A percentile compares a stretch with the other conserved stretches of the same genome.
phyloP scores from a whole-genome alignment of 495 filamentous ascomycete genomes.

The Hypoxylon fragiforme region DNA sequence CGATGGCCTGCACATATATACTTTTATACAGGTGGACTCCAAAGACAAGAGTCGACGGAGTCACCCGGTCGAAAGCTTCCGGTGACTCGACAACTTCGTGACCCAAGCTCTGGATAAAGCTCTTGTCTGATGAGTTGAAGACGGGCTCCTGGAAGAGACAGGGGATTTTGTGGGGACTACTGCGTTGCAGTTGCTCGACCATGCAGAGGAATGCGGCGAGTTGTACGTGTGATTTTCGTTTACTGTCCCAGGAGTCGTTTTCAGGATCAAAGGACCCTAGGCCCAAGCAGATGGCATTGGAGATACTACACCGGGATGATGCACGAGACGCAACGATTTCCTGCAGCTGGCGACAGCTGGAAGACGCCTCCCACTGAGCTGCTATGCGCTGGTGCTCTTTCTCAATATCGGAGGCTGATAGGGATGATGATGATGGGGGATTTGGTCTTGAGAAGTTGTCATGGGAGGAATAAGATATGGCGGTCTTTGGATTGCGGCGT shows the following conservation, averaged over 20 bases:
- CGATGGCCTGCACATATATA: constrained; percentile 44
- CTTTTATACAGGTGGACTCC: constrained; percentile 64
- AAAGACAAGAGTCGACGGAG: constrained; percentile 50
- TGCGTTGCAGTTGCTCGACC: constrained; percentile 43
- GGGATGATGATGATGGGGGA: constrained; percentile 5
- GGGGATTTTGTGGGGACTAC: constrained; percentile 32
- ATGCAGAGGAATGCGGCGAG: constrained; percentile 64
- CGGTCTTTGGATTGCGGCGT: background rate
- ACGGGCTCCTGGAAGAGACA: constrained; percentile 70
- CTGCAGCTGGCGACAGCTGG: constrained; percentile 15
- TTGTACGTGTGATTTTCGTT: constrained; percentile 53
- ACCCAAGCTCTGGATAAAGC: constrained; percentile 56
- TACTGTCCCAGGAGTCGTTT: constrained; percentile 38
- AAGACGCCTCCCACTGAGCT: constrained; percentile 26
- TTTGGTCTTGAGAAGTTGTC: background rate
- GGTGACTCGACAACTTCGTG: constrained; percentile 62
- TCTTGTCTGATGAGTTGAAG: constrained; percentile 64
- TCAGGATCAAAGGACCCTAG: constrained; percentile 49
- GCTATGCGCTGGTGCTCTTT: constrained; percentile 24
- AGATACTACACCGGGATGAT: constrained; percentile 15
- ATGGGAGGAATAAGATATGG: background rate
- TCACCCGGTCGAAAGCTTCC: constrained; percentile 57
- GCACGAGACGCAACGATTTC: constrained; percentile 17
- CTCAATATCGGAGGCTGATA: constrained; percentile 27
- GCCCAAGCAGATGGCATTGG: constrained; percentile 49